Conservation (phyloP, 306 rosid species). For the Cucurbita moschata region DNA sequence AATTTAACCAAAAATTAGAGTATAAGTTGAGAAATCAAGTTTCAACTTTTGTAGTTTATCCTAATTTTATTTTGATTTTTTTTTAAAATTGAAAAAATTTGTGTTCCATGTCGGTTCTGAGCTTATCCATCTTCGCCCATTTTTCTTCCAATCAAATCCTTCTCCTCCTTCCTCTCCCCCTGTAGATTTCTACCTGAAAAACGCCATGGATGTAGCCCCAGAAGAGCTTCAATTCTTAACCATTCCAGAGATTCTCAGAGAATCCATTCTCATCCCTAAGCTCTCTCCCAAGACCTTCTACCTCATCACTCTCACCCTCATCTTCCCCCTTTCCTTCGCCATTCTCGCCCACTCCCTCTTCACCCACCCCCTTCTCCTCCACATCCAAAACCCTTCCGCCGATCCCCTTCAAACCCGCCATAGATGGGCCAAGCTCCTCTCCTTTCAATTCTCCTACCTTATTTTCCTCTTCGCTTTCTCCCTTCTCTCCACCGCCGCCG, state of each 20-base stretch:
- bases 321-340: constrained; percentile 87
- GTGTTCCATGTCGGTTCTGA: neutral
- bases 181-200: neutral
- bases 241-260: constrained; percentile 43
- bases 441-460: constrained; percentile 69
- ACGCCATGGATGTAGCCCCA: constrained; percentile 65
- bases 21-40: no score
- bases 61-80: no score
- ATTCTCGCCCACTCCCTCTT: constrained; percentile 83
- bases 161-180: neutral
- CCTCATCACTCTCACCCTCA: constrained; percentile 57
- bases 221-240: constrained; percentile 72
- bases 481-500: constrained; percentile 89
- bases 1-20: no score
- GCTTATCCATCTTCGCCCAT: neutral
- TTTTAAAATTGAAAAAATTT: neutral
- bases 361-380: constrained; percentile 61
- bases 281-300: constrained; percentile 73
- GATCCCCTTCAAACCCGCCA: constrained; percentile 51
- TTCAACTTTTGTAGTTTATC: no score
- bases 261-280: constrained; percentile 69
- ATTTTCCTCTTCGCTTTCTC: constrained; percentile 85
- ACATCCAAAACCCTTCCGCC: constrained; percentile 42
- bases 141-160: neutral
- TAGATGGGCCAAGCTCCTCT: constrained; percentile 61